phyloP scores from a whole-genome alignment of 2,329 filamentous ascomycete genomes.

The Neofusicoccum cordaticola region DNA sequence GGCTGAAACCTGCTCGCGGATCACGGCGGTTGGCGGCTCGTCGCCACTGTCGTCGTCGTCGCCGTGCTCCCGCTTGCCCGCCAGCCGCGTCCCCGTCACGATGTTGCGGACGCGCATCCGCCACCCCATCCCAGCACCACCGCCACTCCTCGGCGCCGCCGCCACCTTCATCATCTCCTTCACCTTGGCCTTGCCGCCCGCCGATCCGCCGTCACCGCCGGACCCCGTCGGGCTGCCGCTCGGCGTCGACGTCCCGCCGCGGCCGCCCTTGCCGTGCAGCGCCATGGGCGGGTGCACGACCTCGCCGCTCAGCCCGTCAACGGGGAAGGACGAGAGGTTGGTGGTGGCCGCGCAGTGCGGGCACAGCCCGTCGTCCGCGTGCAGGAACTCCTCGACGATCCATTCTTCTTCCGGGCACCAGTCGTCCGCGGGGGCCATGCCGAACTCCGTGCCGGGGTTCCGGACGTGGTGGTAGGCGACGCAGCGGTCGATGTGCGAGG shows the following conservation, averaged over 20 bases:
- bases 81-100: not conserved
- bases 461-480: not conserved
- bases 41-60: not conserved
- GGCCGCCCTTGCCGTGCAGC: not conserved
- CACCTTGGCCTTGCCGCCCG: not conserved
- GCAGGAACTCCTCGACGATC: conserved; percentile 12
- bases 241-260: too few species aligned
- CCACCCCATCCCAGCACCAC: not conserved
- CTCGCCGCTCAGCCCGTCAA: not conserved
- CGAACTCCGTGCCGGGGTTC: conserved; percentile 10
- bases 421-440: not conserved
- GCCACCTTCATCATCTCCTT: not conserved
- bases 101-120: conserved; percentile 1
- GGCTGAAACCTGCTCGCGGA: not conserved
- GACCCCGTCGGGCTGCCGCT: too few species aligned
- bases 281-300: not conserved
- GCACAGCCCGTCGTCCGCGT: conserved; percentile 1
- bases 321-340: not conserved
- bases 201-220: too few species aligned
- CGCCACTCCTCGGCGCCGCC: not conserved
- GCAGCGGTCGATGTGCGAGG: not conserved
- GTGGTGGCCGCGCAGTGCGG: not conserved
- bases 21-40: not conserved
- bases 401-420: conserved; percentile 6
- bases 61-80: not conserved